Base-by-base conservation (phyloP, 306 rosid genomes). In the Delonix regia region DNA sequence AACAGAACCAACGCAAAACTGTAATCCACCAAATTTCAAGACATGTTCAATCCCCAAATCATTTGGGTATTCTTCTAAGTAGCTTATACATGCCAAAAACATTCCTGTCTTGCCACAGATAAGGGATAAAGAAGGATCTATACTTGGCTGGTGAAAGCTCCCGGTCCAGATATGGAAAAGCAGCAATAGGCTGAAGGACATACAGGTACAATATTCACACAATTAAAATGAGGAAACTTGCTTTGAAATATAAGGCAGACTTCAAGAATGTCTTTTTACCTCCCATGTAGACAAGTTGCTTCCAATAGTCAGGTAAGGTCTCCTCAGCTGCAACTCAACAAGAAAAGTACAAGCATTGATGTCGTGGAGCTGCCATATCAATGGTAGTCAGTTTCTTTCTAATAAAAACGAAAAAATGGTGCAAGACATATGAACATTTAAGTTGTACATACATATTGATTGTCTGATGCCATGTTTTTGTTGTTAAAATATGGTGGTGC, bases 121-220 rank as follows among this genome's bases (percentile, higher is more conserved):
- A 77, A 1, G 98, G 99, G 61, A 96, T 87, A 88, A 93, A 96
- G 78, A 96, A 96, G 14, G 99, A 96, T 69, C 99, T 93, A 83
- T 88, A 85, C 71, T 80, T 71, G 47, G 98, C 83, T 3, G 97
- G 99, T 8, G 99, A 96, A 53, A 96, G 90, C 86, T 91, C 99
- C 56, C 97, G 83, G 82, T 96, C 97, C 74, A 96, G 87, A 82
- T 96, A 96, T 55, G 91, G 99, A 82, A 90, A 76, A 3, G 92
- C 98, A 78, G 92, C 96, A 75, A 90, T 79, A 19, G 82, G 90
- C 99, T 96, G 88, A 73, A 36, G 76, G 36, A 59, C 36, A 67
- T 33, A 15, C 8, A 36, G 22, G n/a, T 33, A 36, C 1, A 44
- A 66, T 24, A 30, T 51, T n/a, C 64, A 55, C 22, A 38, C 34